Percentiles rank a stretch among this genome's conserved stretches.
Conservation (phyloP, 306 rosid genomes). For the Biancaea sappan region DNA sequence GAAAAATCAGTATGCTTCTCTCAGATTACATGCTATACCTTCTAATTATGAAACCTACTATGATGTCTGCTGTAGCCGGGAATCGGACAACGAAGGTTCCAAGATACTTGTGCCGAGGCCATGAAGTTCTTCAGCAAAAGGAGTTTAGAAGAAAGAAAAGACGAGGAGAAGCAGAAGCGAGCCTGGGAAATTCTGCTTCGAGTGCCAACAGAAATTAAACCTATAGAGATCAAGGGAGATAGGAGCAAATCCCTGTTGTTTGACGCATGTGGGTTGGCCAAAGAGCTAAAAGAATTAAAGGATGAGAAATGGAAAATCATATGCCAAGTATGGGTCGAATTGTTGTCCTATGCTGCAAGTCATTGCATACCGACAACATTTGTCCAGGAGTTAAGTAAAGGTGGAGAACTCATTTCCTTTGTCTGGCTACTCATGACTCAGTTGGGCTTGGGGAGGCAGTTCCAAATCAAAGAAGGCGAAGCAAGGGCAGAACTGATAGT, state of each 20-base stretch:
- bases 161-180: background rate
- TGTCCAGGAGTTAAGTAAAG: conserved; percentile 42
- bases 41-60: background rate
- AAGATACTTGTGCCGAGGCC: conserved; percentile 23
- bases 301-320: conserved; percentile 30
- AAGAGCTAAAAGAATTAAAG: background rate
- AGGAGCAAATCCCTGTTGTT: conserved; percentile 24
- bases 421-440: conserved; percentile 47
- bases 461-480: conserved; percentile 46
- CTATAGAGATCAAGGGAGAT: background rate
- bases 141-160: too few species aligned
- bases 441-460: conserved; percentile 41
- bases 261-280: conserved; percentile 19
- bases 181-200: background rate
- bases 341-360: conserved; percentile 41
- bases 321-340: conserved; percentile 36
- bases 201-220: background rate
- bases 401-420: conserved; percentile 43
- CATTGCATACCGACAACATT: conserved; percentile 34
- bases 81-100: background rate
- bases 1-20: background rate
- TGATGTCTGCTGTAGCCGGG: background rate
- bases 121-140: background rate
- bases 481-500: conserved; percentile 45
- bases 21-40: conserved; percentile 29